phyloP scores from a whole-genome alignment of 2,329 filamentous ascomycete genomes.

The Fusarium tjaetaba region DNA sequence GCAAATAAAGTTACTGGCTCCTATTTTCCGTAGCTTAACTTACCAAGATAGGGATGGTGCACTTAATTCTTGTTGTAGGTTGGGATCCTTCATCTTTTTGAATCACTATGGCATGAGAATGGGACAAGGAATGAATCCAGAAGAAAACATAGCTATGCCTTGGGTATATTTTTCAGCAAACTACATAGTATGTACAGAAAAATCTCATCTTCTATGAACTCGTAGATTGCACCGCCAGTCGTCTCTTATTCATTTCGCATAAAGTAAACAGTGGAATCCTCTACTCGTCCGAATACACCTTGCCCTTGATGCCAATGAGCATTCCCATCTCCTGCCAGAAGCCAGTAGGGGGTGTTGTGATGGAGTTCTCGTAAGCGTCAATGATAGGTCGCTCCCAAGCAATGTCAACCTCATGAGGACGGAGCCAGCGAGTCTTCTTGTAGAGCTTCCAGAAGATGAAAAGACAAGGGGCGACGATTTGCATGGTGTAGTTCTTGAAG shows the following conservation, averaged over 20 bases:
- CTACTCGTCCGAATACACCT: constrained; percentile 8
- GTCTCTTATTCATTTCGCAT: constrained; percentile 1
- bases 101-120: not conserved
- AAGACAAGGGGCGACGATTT: constrained; percentile 62
- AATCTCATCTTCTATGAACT: constrained; percentile 22
- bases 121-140: not conserved
- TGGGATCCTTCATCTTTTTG: not conserved
- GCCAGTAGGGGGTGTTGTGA: constrained; percentile 58
- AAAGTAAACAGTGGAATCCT: not conserved
- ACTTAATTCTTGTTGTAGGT: not conserved
- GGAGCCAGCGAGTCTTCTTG: constrained; percentile 66
- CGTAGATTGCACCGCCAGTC: constrained; percentile 16
- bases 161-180: constrained; percentile 42
- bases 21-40: not conserved
- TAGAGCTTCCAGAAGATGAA: constrained; percentile 71
- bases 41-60: not conserved
- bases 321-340: constrained; percentile 65
- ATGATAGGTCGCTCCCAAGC: constrained; percentile 69
- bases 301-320: constrained; percentile 31
- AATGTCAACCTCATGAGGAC: constrained; percentile 65
- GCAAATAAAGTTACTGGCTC: not conserved
- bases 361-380: constrained; percentile 65
- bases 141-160: constrained; percentile 28
- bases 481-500: constrained; percentile 67
- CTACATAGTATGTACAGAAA: constrained; percentile 15